Percentiles rank a stretch among this genome's conserved stretches.
These are phyloP conservation scores for Fusarium austroafricanum DNA, from an alignment of 2,329 filamentous ascomycete species.

Conservation along the genomic window DNA sequence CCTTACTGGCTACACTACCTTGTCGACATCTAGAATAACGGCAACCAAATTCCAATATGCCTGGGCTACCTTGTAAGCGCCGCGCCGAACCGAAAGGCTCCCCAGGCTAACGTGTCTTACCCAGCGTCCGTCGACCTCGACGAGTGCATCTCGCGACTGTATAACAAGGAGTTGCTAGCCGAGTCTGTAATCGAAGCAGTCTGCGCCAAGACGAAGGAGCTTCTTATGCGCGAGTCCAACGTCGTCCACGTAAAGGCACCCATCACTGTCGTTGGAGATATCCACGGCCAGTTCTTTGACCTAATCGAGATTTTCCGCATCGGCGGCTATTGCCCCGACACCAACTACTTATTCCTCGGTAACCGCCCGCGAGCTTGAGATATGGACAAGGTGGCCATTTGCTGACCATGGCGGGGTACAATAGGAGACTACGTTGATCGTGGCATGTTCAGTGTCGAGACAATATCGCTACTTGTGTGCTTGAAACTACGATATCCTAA, in stretches of 20 bases:
- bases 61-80: constrained; percentile 66
- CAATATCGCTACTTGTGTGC: constrained; percentile 96
- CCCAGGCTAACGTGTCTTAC: constrained; percentile 28
- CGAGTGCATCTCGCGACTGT: constrained; percentile 96
- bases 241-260: constrained; percentile 96
- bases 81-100: constrained; percentile 6
- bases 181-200: constrained; percentile 99
- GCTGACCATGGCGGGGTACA: constrained; percentile 19
- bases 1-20: constrained; percentile 3
- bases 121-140: constrained; percentile 95
- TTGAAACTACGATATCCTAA: constrained; percentile 96
- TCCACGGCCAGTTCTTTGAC: constrained; percentile 99
- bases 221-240: constrained; percentile 99
- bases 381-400: background rate
- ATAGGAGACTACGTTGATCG: constrained; percentile 97
- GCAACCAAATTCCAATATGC: constrained; percentile 57
- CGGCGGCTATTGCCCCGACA: constrained; percentile 95
- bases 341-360: constrained; percentile 98
- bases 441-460: constrained; percentile 98
- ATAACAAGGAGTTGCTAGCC: constrained; percentile 95
- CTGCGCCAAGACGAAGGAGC: constrained; percentile 98
- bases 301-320: constrained; percentile 99
- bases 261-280: constrained; percentile 97
- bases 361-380: constrained; percentile 34
- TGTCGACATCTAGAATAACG: constrained; percentile 7